Base-by-base conservation (phyloP, 2,329 filamentous ascomycete species). In the Penicillium sp. region DNA sequence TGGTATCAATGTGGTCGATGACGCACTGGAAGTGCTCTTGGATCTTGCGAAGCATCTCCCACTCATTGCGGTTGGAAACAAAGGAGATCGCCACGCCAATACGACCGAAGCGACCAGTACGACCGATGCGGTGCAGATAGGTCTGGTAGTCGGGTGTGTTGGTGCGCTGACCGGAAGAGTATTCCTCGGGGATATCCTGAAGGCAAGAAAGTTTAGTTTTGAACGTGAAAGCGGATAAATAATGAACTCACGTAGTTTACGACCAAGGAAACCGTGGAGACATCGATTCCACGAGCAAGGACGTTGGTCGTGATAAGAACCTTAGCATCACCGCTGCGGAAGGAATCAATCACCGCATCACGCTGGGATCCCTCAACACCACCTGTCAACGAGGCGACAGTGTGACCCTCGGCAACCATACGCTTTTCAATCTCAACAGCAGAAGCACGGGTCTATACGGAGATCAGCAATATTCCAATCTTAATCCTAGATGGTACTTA, bases 251-350 rank as follows among this genome's bases (percentile, higher is more conserved):
- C 83, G 77, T 99, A 99, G 81, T 99, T 99, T 81, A 99, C 92
- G 53, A 99, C 94, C 88, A 99, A 94, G 10, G 92, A 96, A 15
- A 99, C 94, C 29, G 87, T 88, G 78, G 96, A 76, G 73, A 97
- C 80, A 71, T 99, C 94, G 69, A 99, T 97, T 73, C 94, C 94
- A 71, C 94, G 92, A 9, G 94, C 90, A 58, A 99, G 84, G 38
- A 99, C 93, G 71, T 99, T 99, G 66, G 94, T 99, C 1, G 94
- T 96, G 71, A 99, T 97, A 61, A 99, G 87, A 9, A 99, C 94
- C 80, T 99, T 99, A 70, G 91, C 91, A 58, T 88, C 84, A 39
- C 93, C 93, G 44, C 79, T 84, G 58, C 94, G 88, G 84, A 99
- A 99, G 57, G 89, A 85, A 70, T 93, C 86, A 60, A 99, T 88